Percentiles rank a stretch among this genome's conserved stretches.
These are phyloP conservation scores for Kodamaea ohmeri DNA, from an alignment of 1,139 yeast species.

Conservation along the genomic window DNA sequence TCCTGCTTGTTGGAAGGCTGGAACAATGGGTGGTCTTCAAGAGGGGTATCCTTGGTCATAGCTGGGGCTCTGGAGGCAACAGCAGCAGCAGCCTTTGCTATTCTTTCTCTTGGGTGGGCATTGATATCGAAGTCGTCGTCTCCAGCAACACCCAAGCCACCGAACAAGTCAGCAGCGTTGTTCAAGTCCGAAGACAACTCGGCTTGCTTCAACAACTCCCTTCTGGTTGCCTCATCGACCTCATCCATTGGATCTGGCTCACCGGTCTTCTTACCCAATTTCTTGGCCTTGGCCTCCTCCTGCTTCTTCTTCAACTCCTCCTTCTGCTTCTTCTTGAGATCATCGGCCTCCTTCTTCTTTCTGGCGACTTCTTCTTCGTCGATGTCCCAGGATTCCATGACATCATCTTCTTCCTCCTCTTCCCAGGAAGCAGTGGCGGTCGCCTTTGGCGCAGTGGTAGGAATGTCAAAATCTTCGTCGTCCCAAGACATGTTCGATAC, in stretches of 20 bases:
- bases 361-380: constrained; percentile 61
- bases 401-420: constrained; percentile 73
- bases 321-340: constrained; percentile 40
- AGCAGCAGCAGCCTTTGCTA: constrained; percentile 51
- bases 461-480: constrained; percentile 86
- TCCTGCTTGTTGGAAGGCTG: constrained; percentile 77
- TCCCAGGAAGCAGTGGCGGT: constrained; percentile 76
- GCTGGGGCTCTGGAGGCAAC: constrained; percentile 37
- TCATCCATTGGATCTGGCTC: constrained; percentile 55
- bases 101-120: constrained; percentile 67
- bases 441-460: constrained; percentile 42
- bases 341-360: constrained; percentile 39
- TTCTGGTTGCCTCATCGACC: constrained; percentile 64
- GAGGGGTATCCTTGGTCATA: constrained; percentile 65
- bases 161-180: constrained; percentile 90
- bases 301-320: constrained; percentile 42
- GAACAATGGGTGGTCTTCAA: constrained; percentile 75
- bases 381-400: constrained; percentile 84
- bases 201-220: constrained; percentile 71
- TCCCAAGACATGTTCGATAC: constrained; percentile 53
- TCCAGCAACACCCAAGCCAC: constrained; percentile 69
- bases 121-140: constrained; percentile 41
- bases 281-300: constrained; percentile 33
- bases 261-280: constrained; percentile 24
- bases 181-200: constrained; percentile 83